Percentiles rank a stretch among this genome's conserved stretches.
phyloP scores from a whole-genome alignment of 257 asterid species.

The Apocynum venetum region DNA sequence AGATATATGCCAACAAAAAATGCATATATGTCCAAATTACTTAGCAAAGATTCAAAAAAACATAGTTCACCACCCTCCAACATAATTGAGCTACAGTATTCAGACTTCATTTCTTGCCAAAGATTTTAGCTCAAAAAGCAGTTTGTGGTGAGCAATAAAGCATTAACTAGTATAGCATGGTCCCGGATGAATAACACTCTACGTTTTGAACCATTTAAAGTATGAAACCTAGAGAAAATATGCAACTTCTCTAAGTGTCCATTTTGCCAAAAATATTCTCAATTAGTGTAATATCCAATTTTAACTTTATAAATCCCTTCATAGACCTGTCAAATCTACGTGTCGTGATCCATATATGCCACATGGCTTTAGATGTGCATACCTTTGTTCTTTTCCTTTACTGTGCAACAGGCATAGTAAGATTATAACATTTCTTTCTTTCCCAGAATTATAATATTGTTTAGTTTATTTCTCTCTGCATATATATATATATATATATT shows the following conservation, averaged over 20 bases:
- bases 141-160: slow-evolving; percentile 40
- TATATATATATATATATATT: neutral
- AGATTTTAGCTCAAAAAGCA: slow-evolving; percentile 29
- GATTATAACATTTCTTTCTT: slow-evolving; percentile 32
- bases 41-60: no score
- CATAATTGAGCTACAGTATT: slow-evolving; percentile 11
- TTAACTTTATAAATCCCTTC: slow-evolving; percentile 2
- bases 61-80: neutral
- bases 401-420: slow-evolving; percentile 36
- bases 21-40: neutral
- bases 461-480: slow-evolving; percentile 12
- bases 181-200: slow-evolving; percentile 41
- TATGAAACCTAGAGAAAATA: slow-evolving; percentile 12
- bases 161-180: slow-evolving; percentile 40
- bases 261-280: slow-evolving; percentile 26
- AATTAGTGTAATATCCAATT: neutral
- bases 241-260: slow-evolving; percentile 20
- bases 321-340: slow-evolving; percentile 16
- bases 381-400: slow-evolving; percentile 29
- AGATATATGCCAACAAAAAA: neutral
- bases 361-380: slow-evolving; percentile 49
- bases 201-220: slow-evolving; percentile 23
- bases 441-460: slow-evolving; percentile 24
- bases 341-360: slow-evolving; percentile 30
- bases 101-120: slow-evolving; percentile 18